phyloP scores from a whole-genome alignment of 1,284 basidiomycete species.

The Puccinia horiana region DNA sequence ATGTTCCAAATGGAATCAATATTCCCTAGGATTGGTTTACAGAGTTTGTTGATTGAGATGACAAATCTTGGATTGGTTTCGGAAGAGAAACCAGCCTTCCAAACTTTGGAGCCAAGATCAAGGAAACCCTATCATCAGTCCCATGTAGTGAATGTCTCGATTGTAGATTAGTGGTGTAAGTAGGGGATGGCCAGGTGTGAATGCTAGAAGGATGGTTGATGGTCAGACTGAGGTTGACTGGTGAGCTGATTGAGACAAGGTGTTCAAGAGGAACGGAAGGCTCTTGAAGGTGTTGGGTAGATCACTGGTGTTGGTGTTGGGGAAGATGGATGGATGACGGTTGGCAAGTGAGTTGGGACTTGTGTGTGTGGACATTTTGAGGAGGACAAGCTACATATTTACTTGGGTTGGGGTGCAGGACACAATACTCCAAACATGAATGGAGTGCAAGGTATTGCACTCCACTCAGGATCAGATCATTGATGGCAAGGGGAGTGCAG shows the following conservation, averaged over 20 bases:
- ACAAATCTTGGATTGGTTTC: constrained; percentile 79
- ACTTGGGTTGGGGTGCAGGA: no score
- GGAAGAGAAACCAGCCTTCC: constrained; percentile 86
- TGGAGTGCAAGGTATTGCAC: no score
- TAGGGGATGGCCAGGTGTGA: neutral
- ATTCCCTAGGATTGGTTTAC: constrained; percentile 55
- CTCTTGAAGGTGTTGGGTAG: neutral
- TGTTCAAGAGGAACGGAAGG: neutral
- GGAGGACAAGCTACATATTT: no score
- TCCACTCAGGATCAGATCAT: no score
- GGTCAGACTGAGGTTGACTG: neutral
- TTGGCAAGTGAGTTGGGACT: no score
- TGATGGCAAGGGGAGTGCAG: no score
- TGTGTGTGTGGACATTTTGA: no score
- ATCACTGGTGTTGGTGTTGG: no score
- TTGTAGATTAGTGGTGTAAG: neutral
- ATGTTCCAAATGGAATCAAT: constrained; percentile 55
- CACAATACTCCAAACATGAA: no score
- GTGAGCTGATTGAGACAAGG: neutral
- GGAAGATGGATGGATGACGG: no score
- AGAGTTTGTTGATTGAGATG: constrained; percentile 60
- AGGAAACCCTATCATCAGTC: constrained; percentile 80
- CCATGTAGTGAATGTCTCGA: constrained; percentile 69
- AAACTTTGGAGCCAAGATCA: constrained; percentile 77
- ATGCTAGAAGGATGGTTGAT: neutral